phyloP scores from a whole-genome alignment of 2,329 filamentous ascomycete species.

The Fusarium begoniae region DNA sequence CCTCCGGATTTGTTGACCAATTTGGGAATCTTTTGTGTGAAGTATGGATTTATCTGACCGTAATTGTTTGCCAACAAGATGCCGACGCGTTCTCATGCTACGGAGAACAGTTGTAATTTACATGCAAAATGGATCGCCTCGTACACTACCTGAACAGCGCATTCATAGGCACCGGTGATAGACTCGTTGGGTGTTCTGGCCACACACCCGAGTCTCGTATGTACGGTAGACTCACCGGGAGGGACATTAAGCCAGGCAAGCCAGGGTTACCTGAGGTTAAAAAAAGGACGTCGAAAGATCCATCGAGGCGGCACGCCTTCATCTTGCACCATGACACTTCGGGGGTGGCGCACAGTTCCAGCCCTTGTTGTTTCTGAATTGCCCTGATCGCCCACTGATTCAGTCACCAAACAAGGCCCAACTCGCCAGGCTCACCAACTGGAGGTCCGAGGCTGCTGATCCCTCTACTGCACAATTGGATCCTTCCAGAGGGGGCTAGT shows the following conservation, averaged over 20 bases:
- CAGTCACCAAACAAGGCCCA: neutral
- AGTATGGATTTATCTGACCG: neutral
- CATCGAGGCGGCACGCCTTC: constrained; percentile 22
- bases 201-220: neutral
- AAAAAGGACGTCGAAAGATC: constrained; percentile 8
- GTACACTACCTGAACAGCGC: constrained; percentile 16
- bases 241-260: neutral
- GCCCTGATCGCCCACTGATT: too few species aligned
- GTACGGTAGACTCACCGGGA: constrained; percentile 1
- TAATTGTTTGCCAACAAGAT: constrained; percentile 1
- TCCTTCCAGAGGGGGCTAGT: constrained; percentile 23
- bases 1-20: neutral
- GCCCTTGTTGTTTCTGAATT: neutral
- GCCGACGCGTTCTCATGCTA: constrained; percentile 6
- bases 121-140: constrained; percentile 18
- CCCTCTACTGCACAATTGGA: constrained; percentile 7
- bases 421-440: constrained; percentile 11
- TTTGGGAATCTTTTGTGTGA: neutral
- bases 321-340: constrained; percentile 11
- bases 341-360: constrained; percentile 36
- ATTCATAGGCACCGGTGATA: constrained; percentile 2
- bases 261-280: neutral
- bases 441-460: constrained; percentile 21
- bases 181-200: neutral
- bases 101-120: constrained; percentile 2